phyloP scores from a whole-genome alignment of 2,329 filamentous ascomycete species.

The Rutstroemia sp. region DNA sequence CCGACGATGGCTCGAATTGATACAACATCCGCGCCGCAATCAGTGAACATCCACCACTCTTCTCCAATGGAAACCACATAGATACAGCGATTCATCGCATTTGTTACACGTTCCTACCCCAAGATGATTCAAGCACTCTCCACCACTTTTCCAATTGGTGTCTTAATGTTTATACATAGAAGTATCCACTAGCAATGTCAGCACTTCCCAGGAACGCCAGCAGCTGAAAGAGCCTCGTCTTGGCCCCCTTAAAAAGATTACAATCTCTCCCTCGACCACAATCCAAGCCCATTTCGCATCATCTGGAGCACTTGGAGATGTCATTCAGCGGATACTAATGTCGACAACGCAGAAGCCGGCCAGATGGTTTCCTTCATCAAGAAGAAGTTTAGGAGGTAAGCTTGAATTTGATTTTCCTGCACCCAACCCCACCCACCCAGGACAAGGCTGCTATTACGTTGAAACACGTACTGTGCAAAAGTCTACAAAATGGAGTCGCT shows the following conservation, averaged over 20 bases:
- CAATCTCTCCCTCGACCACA: too few species aligned
- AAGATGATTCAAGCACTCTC: background rate
- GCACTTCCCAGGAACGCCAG: background rate
- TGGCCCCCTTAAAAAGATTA: background rate
- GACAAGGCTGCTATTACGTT: background rate
- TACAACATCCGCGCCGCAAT: too few species aligned
- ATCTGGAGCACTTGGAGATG: background rate
- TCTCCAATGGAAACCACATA: too few species aligned
- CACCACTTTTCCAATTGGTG: background rate
- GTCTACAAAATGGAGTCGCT: background rate
- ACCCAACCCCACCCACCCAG: background rate
- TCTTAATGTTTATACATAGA: too few species aligned
- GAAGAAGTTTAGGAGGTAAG: slow-evolving; percentile 5
- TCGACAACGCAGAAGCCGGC: background rate
- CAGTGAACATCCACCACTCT: too few species aligned
- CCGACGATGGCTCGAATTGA: too few species aligned
- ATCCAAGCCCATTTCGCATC: too few species aligned
- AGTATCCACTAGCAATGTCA: slow-evolving; percentile 5
- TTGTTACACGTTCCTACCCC: too few species aligned
- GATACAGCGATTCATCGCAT: too few species aligned
- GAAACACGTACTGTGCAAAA: background rate
- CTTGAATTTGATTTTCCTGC: background rate
- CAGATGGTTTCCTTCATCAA: slow-evolving; percentile 5
- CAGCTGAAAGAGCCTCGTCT: slow-evolving; percentile 7
- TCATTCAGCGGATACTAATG: background rate